Evolutionary conservation across 768 basidiomycete genomes (phyloP).

Genomic region (Suillus paluster): DNA sequence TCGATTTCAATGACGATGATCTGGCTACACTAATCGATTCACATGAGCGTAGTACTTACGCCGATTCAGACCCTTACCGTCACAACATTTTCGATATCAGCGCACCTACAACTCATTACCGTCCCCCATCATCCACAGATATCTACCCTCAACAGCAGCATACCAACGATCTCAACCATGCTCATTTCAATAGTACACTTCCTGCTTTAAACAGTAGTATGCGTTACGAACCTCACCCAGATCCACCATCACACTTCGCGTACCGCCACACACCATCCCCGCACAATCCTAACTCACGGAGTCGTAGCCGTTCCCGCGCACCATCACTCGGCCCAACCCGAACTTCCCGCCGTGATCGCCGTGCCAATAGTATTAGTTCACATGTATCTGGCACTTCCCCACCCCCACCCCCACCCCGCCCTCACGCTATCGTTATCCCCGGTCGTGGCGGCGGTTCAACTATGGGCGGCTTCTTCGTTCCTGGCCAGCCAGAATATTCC

Average conservation of each 20-base stretch:
- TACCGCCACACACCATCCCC: constrained; percentile 36
- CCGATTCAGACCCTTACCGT: constrained; percentile 47
- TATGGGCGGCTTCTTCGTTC: constrained; percentile 38
- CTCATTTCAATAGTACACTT: constrained; percentile 54
- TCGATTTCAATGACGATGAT: constrained; percentile 76
- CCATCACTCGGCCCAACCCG: constrained; percentile 55
- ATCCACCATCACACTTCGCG: constrained; percentile 26
- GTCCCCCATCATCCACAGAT: constrained; percentile 22
- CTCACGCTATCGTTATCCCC: constrained; percentile 77
- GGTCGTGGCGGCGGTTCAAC: constrained; percentile 35
- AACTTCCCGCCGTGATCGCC: constrained; percentile 54
- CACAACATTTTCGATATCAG: constrained; percentile 72
- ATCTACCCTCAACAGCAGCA: constrained; percentile 29
- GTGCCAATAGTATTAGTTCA: constrained; percentile 64
- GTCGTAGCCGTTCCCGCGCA: constrained; percentile 46
- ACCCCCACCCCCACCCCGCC: constrained; percentile 48
- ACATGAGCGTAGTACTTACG: constrained; percentile 50
- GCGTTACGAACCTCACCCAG: constrained; percentile 52
- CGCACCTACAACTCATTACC: constrained; percentile 41
- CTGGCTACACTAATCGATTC: constrained; percentile 62
- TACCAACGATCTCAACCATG: constrained; percentile 29
- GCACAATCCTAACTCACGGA: constrained; percentile 43
- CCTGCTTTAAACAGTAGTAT: constrained; percentile 57
- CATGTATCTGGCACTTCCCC: constrained; percentile 56
- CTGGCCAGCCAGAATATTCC: constrained; percentile 42